These are phyloP conservation scores for Nicotiana attenuata DNA, from an alignment of 257 asterid genomes.

Conservation along the genomic window DNA sequence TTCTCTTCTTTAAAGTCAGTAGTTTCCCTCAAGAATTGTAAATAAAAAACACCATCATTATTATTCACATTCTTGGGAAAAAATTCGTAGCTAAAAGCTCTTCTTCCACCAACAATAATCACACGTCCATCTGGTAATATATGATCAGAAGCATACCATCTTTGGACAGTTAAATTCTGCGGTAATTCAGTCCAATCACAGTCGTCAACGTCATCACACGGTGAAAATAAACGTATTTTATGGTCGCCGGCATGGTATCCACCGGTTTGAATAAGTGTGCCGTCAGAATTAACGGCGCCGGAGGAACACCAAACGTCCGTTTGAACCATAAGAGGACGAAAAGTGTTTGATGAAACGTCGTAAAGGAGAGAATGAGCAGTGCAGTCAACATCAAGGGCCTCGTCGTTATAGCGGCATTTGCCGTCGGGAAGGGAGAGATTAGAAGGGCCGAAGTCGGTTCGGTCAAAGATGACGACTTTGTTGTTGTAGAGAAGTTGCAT, in stretches of 20 bases:
- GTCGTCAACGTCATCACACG: constrained; percentile 17
- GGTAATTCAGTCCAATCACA: constrained; percentile 60
- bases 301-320: constrained; percentile 68
- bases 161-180: constrained; percentile 28
- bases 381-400: constrained; percentile 28
- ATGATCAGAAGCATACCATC: constrained; percentile 80
- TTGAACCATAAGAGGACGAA: constrained; percentile 47
- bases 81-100: constrained; percentile 75
- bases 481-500: constrained; percentile 66
- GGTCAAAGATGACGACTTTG: constrained; percentile 53
- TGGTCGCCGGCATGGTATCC: constrained; percentile 51
- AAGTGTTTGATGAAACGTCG: constrained; percentile 32
- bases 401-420: constrained; percentile 31
- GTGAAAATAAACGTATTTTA: constrained; percentile 25
- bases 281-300: constrained; percentile 39
- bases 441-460: constrained; percentile 56
- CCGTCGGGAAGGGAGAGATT: constrained; percentile 49
- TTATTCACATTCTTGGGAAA: constrained; percentile 35
- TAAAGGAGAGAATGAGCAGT: constrained; percentile 56
- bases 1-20: constrained; percentile 68
- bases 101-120: constrained; percentile 75
- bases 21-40: constrained; percentile 56
- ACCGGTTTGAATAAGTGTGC: constrained; percentile 42
- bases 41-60: not conserved
- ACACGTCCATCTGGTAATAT: constrained; percentile 73